phyloP scores from a whole-genome alignment of 768 basidiomycete species.

The Clathrus columnatus region DNA sequence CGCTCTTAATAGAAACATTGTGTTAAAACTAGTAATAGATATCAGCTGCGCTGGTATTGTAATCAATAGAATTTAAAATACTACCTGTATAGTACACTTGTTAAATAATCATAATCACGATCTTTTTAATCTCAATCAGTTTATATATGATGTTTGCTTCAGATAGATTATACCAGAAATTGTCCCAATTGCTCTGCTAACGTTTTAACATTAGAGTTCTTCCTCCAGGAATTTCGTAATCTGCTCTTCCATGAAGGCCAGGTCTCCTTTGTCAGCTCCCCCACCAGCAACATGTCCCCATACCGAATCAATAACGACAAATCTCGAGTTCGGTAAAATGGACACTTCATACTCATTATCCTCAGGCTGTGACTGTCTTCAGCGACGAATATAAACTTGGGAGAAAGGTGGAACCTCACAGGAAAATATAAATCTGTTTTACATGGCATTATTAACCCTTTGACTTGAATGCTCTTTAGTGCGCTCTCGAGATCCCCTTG shows the following conservation, averaged over 20 bases:
- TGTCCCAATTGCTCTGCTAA: too few species aligned
- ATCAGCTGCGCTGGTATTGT: too few species aligned
- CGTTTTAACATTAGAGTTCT: too few species aligned
- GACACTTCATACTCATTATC: constrained; percentile 43
- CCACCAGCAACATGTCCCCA: constrained; percentile 54
- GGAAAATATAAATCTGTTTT: constrained; percentile 54
- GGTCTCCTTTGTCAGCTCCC: constrained; percentile 31
- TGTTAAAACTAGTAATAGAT: too few species aligned
- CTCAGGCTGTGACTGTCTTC: constrained; percentile 33
- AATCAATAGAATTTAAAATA: too few species aligned
- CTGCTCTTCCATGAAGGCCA: constrained; percentile 33
- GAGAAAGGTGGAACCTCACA: constrained; percentile 21
- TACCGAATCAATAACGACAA: constrained; percentile 45
- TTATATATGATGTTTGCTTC: too few species aligned
- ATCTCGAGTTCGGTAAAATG: constrained; percentile 32
- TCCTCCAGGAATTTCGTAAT: constrained; percentile 40
- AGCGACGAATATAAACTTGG: constrained; percentile 47
- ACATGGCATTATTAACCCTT: constrained; percentile 48
- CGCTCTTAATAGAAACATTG: too few species aligned
- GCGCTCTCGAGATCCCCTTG: constrained; percentile 34
- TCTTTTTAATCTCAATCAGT: too few species aligned
- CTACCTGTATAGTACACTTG: too few species aligned
- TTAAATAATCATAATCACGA: too few species aligned
- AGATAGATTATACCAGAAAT: too few species aligned
- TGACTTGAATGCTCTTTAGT: constrained; percentile 37